These are phyloP conservation scores for Babesia sp. DNA, from an alignment of 169 alveolate genomes.

Conservation along the genomic window DNA sequence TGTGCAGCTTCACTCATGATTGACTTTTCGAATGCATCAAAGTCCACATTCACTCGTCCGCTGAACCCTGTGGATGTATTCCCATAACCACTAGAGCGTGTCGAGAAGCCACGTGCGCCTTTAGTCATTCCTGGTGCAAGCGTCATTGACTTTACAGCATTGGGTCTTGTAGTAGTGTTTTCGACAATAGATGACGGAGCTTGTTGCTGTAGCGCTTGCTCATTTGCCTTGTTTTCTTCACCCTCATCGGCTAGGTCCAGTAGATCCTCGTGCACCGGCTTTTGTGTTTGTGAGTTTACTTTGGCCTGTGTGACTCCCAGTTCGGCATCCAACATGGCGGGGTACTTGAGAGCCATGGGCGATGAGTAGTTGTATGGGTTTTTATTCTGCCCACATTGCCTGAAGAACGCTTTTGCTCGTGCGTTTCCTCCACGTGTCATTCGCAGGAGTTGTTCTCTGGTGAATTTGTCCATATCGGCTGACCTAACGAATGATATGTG, in stretches of 20 bases:
- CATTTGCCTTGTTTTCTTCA: neutral
- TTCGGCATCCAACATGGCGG: constrained; percentile 48
- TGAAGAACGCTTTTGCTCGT: constrained; percentile 57
- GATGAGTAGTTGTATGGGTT: constrained; percentile 42
- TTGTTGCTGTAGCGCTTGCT: neutral
- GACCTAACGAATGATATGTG: constrained; percentile 93
- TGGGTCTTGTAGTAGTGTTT: neutral
- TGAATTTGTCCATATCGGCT: constrained; percentile 88
- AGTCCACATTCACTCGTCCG: constrained; percentile 25
- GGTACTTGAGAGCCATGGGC: constrained; percentile 31
- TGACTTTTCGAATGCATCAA: constrained; percentile 31
- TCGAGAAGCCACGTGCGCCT: neutral
- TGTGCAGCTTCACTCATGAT: constrained; percentile 15
- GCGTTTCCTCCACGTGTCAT: constrained; percentile 77
- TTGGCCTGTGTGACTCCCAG: neutral
- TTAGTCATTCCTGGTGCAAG: neutral
- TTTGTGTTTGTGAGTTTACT: neutral
- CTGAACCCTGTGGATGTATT: constrained; percentile 8
- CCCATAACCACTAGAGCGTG: neutral
- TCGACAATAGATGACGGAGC: neutral
- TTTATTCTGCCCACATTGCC: constrained; percentile 16
- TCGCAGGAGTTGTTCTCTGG: constrained; percentile 81
- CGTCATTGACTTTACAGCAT: neutral
- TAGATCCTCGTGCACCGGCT: neutral
- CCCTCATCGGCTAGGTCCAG: constrained; percentile 1